Base-by-base conservation (phyloP, 139 green algal genomes). In the Auxenochlorella pyrenoidosa region DNA sequence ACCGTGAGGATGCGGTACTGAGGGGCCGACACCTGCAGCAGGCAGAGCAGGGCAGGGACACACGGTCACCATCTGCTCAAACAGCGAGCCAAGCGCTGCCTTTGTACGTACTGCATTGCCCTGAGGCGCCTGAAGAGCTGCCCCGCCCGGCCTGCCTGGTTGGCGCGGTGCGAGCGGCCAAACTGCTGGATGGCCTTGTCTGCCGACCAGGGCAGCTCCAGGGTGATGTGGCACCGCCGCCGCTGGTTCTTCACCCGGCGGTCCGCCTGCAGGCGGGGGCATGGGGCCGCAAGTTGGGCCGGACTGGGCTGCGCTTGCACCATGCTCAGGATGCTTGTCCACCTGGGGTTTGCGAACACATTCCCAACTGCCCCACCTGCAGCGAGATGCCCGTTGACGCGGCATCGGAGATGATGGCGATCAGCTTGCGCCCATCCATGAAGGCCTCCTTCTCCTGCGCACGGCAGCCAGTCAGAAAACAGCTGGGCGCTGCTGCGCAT, bases 101-200 rank as follows among this genome's bases (percentile, higher is more conserved):
- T 54, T 54, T 54, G 47, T 10, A 10, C 8, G 8, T 10, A 54
- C 8, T 54, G 47, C 8, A 13, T 6, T 47, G 65, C 65, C 65
- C 65, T 72, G 26, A 72, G 24, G 5, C 32, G 8, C 47, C 6
- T 54, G 47, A 6, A 54, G 47, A 10, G 10, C 10, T 54, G 47
- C 47, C 6, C 47, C 8, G 47, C 47, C 47, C 47, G 10, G 5
- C 32, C 13, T n/a, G 66, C 79, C 41, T 82, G 79, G 81, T 90
- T 90, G 30, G 84, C 82, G 24, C 91, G 75, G 78, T 94, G 91
- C 26, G 87, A 92, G 60, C 90, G 79, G 38, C 96, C 96, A 38
- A 98, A 94, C 91, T 98, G 96, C 90, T 98, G 96, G 58, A 99
- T 96, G 65, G 96, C 94, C 87, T 98, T 98, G 90, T 98, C 96